Base-by-base conservation (phyloP, 2,329 filamentous ascomycete species). In the Aspergillus sp. region DNA sequence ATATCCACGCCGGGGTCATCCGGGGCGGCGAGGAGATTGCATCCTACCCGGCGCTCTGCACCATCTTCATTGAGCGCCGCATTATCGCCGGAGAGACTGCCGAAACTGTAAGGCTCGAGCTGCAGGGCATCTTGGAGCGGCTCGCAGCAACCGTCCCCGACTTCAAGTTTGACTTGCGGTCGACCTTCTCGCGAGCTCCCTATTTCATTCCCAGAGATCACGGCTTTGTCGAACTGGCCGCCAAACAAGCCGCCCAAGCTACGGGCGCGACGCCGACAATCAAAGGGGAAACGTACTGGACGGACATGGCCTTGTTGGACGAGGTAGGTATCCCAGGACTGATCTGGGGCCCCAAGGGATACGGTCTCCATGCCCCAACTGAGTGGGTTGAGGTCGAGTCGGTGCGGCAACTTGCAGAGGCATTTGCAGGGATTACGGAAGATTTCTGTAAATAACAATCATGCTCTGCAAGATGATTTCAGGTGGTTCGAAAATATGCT, bases 41-140 rank as follows among this genome's bases (percentile, higher is more conserved):
- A n/a, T 28, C 15, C 19, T 17, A 30, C 29, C 15, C 19, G 17
- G 29, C 15, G 10, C 29, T 30, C 19, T 32, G 30, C 8, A 12
- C 24, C 4, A 28, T 15, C 22, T 22, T 4, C 24, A 32, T 32
- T 32, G 20, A 26, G 14, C 14, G 14, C 15, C 30, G 14, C 27
- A 26, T n/a, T 24, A 24, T 32, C 10, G 10, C 17, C 5, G 30
- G 22, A 24, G 17, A 32, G 17, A 24, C 12, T 24, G 12, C 13
- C 4, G 31, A 22, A 4, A 28, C 13, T 22, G 19, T 22, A 10
- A 22, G 19, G 10, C 19, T 6, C 19, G 19, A 22, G 19, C 19
- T 22, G 10, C 19, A 6, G 10, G 6, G 19, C 10, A 22, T 22
- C 10, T 10, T 22, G 19, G 19, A 22, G 10, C 5, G 19, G 5